Conservation (phyloP, 2,329 filamentous ascomycete genomes). For the Sporothrix euskadiensis region DNA sequence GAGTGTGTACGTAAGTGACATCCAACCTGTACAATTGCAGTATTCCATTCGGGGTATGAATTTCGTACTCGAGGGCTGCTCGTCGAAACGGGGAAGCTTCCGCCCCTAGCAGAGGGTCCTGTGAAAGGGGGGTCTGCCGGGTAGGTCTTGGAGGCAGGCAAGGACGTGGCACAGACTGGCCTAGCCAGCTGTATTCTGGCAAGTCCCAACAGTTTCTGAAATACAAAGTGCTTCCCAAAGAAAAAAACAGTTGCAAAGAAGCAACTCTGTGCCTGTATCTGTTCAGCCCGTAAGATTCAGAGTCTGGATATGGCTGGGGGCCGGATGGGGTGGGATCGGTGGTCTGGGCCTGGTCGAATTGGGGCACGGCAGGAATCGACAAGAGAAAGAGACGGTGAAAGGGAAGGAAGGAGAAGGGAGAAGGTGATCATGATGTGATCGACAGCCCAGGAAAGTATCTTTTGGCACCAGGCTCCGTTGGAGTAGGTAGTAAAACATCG, state of each 20-base stretch:
- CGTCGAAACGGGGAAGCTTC: neutral
- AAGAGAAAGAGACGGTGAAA: slow-evolving; percentile 19
- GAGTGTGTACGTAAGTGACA: neutral
- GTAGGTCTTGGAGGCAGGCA: neutral
- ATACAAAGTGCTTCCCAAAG: neutral
- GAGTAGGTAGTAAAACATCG: neutral
- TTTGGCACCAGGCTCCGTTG: neutral
- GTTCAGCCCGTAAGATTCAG: neutral
- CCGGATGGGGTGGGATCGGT: neutral
- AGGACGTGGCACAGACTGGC: neutral
- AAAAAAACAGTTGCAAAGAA: neutral
- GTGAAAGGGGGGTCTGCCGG: neutral
- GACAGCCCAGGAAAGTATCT: neutral
- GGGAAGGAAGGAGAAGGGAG: neutral
- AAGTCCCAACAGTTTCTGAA: neutral
- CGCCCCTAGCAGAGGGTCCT: neutral
- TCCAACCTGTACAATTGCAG: neutral
- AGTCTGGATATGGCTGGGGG: slow-evolving; percentile 3
- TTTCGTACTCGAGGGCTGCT: neutral
- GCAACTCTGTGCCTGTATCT: neutral
- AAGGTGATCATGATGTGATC: slow-evolving; percentile 22
- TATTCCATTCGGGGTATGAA: too few species aligned
- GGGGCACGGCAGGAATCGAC: neutral
- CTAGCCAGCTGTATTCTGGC: too few species aligned
- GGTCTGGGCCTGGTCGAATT: slow-evolving; percentile 21